These are phyloP conservation scores for Microbotryum saponariae DNA, from an alignment of 1,284 basidiomycete genomes.

Conservation along the genomic window DNA sequence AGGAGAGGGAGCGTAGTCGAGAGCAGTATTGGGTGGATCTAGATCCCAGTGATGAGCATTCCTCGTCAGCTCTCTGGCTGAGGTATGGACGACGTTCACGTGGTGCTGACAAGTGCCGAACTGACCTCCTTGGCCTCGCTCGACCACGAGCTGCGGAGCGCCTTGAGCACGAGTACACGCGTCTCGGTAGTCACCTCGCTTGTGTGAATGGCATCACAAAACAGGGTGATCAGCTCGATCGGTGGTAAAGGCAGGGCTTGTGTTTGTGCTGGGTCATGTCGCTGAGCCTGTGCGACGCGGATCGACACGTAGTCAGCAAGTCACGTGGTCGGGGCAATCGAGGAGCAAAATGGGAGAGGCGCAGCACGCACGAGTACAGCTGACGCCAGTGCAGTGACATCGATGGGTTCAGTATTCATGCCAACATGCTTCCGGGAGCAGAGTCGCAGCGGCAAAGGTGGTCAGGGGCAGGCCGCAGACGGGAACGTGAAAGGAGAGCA, in stretches of 20 bases:
- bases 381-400: too few relatives aligned
- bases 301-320: too few relatives aligned
- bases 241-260: background rate
- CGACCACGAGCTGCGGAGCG: background rate
- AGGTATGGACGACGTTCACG: background rate
- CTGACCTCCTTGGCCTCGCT: slow-evolving; percentile 3
- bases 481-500: too few relatives aligned
- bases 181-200: too few relatives aligned
- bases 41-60: background rate
- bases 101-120: background rate
- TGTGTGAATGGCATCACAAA: background rate
- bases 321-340: too few relatives aligned
- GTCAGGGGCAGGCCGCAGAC: too few relatives aligned
- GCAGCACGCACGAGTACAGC: too few relatives aligned
- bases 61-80: background rate
- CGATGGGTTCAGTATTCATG: too few relatives aligned
- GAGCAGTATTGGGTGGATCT: slow-evolving; percentile 10
- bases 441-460: too few relatives aligned
- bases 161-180: background rate
- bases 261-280: background rate
- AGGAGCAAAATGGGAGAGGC: too few relatives aligned
- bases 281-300: too few relatives aligned
- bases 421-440: too few relatives aligned
- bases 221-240: background rate
- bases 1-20: background rate